Conservation (phyloP, 2,329 filamentous ascomycete species). For the Aspergillus clavatus region DNA sequence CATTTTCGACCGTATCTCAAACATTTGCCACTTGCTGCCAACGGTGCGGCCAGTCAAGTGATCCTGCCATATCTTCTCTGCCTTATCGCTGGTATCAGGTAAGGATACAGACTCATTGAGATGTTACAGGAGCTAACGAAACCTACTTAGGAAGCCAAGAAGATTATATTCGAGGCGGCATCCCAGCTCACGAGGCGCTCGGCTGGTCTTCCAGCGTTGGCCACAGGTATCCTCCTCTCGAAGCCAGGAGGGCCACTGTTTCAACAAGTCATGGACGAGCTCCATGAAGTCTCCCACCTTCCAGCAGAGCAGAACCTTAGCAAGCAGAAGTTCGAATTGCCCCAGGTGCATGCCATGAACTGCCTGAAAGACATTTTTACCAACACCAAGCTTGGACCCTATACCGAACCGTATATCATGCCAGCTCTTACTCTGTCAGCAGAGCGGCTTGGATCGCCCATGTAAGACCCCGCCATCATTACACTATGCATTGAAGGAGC, state of each 20-base stretch:
- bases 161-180: conserved; percentile 67
- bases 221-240: conserved; percentile 68
- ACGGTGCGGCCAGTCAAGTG: conserved; percentile 52
- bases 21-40: conserved; percentile 81
- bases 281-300: conserved; percentile 36
- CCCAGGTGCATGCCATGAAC: conserved; percentile 93
- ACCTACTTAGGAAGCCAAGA: conserved; percentile 47
- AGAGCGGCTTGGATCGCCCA: conserved; percentile 68
- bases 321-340: conserved; percentile 54
- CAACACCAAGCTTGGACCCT: conserved; percentile 67
- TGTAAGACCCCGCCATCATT: conserved; percentile 48
- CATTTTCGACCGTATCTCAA: conserved; percentile 86
- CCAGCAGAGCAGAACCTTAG: conserved; percentile 26
- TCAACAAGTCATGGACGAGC: conserved; percentile 38
- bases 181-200: conserved; percentile 82
- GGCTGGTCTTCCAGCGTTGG: conserved; percentile 81
- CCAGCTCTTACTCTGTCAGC: conserved; percentile 74
- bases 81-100: conserved; percentile 69
- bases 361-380: conserved; percentile 90
- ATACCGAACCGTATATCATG: conserved; percentile 69
- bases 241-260: conserved; percentile 51
- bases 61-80: conserved; percentile 42
- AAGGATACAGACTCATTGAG: conserved; percentile 18
- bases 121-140: conserved; percentile 13
- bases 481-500: not conserved